Evolutionary conservation across 257 asterid genomes (phyloP), one percentile per base, ranked within the genome.

Genomic region (Thymus quinquecostatus): DNA sequence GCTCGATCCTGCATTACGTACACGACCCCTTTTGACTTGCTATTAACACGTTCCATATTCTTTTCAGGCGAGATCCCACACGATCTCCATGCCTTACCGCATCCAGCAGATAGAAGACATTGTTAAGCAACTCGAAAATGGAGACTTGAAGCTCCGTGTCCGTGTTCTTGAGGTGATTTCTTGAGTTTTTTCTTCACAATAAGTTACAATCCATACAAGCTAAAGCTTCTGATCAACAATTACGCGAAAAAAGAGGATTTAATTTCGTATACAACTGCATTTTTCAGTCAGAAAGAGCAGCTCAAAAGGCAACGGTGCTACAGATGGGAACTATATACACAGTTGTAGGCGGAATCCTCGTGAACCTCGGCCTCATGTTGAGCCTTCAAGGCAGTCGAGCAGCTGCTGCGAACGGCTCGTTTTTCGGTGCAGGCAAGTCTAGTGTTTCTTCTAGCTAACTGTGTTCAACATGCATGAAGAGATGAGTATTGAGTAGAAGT

Each of bases 301-400:
- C 98, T 66, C 78, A 81, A 66, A 92, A 89, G 69, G 98, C 96
- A 11, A 85, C 80, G 44, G 73, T 84, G 68, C 87, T 92, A 65
- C 98, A 92, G 75, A 92, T 92, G 96, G 98, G 91, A 60, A 92
- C 98, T 38, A 85, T 89, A 76, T 85, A 92, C 68, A 81, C 96
- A 56, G 93, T 89, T 66, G 50, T 87, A 44, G 84, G 96, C 1
- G 89, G 98, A 10, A 82, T 86, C 47, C 92, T 92, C 56, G 32
- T 88, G 30, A 92, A 92, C 81, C 81, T 92, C 12, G 96, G 96
- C 3, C 72, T 86, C 40, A 77, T 85, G 13, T 73, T 88, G 71
- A 75, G 75, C 70, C 74, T 54, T 69, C 97, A 84, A 77, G 96
- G 94, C 71, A 81, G 78, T 81, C 87, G 76, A 75, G 63, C 80